These are phyloP conservation scores for Sideroxylon spinosum DNA, from an alignment of 179 eudicot species.

Conservation along the genomic window DNA sequence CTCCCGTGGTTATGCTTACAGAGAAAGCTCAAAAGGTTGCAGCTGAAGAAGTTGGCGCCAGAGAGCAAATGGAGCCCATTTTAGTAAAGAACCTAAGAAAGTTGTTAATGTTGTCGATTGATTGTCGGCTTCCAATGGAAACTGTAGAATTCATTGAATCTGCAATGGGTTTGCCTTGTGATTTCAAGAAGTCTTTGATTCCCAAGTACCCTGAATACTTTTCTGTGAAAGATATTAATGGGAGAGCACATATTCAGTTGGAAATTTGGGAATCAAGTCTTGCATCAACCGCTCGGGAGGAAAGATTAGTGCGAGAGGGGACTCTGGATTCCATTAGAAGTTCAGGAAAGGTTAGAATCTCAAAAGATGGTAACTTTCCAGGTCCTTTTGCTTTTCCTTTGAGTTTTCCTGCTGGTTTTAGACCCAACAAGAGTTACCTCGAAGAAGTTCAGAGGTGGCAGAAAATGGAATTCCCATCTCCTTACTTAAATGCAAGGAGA, in stretches of 20 bases:
- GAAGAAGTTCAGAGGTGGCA: conserved; percentile 81
- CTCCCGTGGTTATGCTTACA: conserved; percentile 55
- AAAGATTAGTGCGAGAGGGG: conserved; percentile 39
- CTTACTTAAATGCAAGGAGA: conserved; percentile 79
- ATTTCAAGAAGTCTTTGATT: conserved; percentile 53
- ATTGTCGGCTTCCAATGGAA: conserved; percentile 70
- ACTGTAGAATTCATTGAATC: conserved; percentile 46
- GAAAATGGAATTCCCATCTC: conserved; percentile 81
- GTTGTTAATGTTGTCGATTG: conserved; percentile 81
- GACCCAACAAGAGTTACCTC: conserved; percentile 79
- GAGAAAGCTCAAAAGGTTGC: conserved; percentile 61
- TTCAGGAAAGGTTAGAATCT: conserved; percentile 41
- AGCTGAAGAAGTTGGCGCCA: conserved; percentile 54
- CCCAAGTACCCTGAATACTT: conserved; percentile 65
- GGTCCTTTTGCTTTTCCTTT: conserved; percentile 75
- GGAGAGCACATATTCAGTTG: conserved; percentile 48
- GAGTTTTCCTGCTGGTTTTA: conserved; percentile 67
- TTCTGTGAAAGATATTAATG: conserved; percentile 49
- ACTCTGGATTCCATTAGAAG: conserved; percentile 17
- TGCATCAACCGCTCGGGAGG: conserved; percentile 77
- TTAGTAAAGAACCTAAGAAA: conserved; percentile 69
- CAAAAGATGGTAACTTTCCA: conserved; percentile 71
- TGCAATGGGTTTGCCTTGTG: conserved; percentile 72
- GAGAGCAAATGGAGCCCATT: conserved; percentile 72
- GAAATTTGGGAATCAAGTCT: conserved; percentile 82